A percentile compares a stretch with the other conserved stretches of the same genome.
These are phyloP conservation scores for Pestalotiopsis sp. DNA, from an alignment of 2,329 filamentous ascomycete species.

Conservation along the genomic window DNA sequence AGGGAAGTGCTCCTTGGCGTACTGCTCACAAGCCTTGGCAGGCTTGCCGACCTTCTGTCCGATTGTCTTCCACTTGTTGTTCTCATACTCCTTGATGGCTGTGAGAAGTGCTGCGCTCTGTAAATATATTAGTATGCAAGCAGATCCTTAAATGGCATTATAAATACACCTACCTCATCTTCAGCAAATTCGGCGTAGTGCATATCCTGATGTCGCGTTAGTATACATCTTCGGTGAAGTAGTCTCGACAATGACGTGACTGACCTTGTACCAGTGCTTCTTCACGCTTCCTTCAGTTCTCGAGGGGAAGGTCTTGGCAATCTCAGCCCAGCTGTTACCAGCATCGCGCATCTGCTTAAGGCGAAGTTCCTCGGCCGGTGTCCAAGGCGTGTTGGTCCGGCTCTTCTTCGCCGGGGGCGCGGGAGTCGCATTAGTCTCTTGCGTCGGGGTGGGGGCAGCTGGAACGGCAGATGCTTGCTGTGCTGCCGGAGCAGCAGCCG, in stretches of 20 bases:
- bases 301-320: slow-evolving; percentile 94
- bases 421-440: slow-evolving; percentile 33
- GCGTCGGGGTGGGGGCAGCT: slow-evolving; percentile 28
- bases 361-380: slow-evolving; percentile 86
- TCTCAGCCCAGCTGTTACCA: slow-evolving; percentile 95
- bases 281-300: slow-evolving; percentile 97
- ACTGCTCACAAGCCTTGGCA: slow-evolving; percentile 92
- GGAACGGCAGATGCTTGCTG: slow-evolving; percentile 29
- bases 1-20: slow-evolving; percentile 92
- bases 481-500: slow-evolving; percentile 27
- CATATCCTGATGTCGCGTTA: slow-evolving; percentile 72
- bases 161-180: slow-evolving; percentile 58
- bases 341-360: slow-evolving; percentile 93
- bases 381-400: slow-evolving; percentile 98
- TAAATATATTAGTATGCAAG: slow-evolving; percentile 17
- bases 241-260: slow-evolving; percentile 14
- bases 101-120: slow-evolving; percentile 79
- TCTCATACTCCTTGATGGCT: slow-evolving; percentile 98
- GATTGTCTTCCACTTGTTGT: slow-evolving; percentile 98
- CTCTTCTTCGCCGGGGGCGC: slow-evolving; percentile 77
- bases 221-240: background rate
- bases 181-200: slow-evolving; percentile 98
- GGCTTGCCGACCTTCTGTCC: slow-evolving; percentile 97
- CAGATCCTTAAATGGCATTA: slow-evolving; percentile 13
- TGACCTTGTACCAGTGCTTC: slow-evolving; percentile 99